Conservation (phyloP, 2,329 filamentous ascomycete genomes). For the Xylariales sp. region DNA sequence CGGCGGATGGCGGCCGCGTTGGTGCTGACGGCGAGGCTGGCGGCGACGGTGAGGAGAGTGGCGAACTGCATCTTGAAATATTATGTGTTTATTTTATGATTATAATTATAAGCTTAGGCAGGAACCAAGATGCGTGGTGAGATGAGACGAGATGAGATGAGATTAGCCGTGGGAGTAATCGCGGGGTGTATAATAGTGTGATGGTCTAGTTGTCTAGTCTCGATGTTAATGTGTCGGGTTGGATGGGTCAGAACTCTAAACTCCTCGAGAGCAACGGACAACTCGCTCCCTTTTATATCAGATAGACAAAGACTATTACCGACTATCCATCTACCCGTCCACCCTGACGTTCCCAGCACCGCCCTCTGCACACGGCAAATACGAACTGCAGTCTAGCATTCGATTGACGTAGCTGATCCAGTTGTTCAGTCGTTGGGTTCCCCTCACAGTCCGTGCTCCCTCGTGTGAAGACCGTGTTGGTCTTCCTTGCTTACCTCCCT, state of each 20-base stretch:
- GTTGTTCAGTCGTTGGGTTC: background rate
- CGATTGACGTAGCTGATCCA: background rate
- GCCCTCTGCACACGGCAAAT: background rate
- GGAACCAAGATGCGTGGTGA: background rate
- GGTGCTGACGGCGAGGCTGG: slow-evolving; percentile 40
- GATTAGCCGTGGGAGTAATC: no score
- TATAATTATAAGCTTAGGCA: background rate
- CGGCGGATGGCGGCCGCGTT: slow-evolving; percentile 40
- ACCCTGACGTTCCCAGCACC: background rate
- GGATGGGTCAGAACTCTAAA: slow-evolving; percentile 18
- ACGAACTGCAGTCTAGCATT: slow-evolving; percentile 19
- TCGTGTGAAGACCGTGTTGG: slow-evolving; percentile 17
- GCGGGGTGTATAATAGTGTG: slow-evolving; percentile 1
- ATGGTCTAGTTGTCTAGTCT: background rate
- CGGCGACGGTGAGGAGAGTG: slow-evolving; percentile 39
- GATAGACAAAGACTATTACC: background rate
- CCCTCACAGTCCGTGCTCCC: slow-evolving; percentile 21
- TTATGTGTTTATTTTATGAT: background rate
- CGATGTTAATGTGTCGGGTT: slow-evolving; percentile 17
- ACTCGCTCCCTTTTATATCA: slow-evolving; percentile 10
- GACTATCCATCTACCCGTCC: background rate
- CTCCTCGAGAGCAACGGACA: background rate
- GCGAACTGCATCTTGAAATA: slow-evolving; percentile 47
- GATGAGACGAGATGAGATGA: background rate
- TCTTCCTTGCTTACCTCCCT: slow-evolving; percentile 12